Percentiles rank a stretch among this genome's conserved stretches.
phyloP scores from a whole-genome alignment of 495 filamentous ascomycete species.

The Aspergillus baeticus region DNA sequence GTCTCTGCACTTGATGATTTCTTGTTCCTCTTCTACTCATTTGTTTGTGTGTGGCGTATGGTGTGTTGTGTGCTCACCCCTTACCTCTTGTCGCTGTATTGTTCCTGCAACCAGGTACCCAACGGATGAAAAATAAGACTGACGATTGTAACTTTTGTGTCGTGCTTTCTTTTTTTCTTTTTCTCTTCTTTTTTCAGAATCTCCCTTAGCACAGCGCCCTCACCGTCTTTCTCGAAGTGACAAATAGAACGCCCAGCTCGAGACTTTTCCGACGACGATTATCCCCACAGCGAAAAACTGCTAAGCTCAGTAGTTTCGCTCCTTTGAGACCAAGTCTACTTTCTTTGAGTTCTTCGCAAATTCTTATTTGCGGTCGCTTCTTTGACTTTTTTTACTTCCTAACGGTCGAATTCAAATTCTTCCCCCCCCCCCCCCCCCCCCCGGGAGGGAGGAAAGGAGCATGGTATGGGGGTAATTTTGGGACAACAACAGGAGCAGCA shows the following conservation, averaged over 20 bases:
- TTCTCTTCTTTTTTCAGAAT: slow-evolving; percentile 13
- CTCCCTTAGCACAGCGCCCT: slow-evolving; percentile 3
- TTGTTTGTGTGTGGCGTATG: neutral
- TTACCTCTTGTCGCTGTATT: slow-evolving; percentile 9
- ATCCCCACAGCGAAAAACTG: neutral
- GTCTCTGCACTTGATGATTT: slow-evolving; percentile 33
- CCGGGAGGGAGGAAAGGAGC: neutral
- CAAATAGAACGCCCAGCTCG: slow-evolving; percentile 25
- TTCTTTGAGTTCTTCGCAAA: neutral
- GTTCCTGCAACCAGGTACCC: neutral
- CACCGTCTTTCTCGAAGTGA: slow-evolving; percentile 8
- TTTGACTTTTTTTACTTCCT: slow-evolving; percentile 8
- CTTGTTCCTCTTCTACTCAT: neutral
- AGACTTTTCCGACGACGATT: slow-evolving; percentile 12
- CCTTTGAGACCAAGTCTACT: slow-evolving; percentile 2
- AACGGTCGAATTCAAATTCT: neutral
- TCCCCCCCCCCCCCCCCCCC: too few species aligned
- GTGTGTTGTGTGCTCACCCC: neutral
- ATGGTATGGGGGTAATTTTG: neutral
- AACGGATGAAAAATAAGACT: slow-evolving; percentile 6
- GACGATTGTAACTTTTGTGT: slow-evolving; percentile 9
- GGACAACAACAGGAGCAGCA: neutral
- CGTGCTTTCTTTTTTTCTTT: slow-evolving; percentile 18
- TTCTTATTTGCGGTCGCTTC: neutral
- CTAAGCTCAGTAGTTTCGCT: slow-evolving; percentile 12